Percentiles rank a stretch among this genome's conserved stretches.
phyloP scores from a whole-genome alignment of 1,284 basidiomycete species.

The Lentinula novae-zelandiae region DNA sequence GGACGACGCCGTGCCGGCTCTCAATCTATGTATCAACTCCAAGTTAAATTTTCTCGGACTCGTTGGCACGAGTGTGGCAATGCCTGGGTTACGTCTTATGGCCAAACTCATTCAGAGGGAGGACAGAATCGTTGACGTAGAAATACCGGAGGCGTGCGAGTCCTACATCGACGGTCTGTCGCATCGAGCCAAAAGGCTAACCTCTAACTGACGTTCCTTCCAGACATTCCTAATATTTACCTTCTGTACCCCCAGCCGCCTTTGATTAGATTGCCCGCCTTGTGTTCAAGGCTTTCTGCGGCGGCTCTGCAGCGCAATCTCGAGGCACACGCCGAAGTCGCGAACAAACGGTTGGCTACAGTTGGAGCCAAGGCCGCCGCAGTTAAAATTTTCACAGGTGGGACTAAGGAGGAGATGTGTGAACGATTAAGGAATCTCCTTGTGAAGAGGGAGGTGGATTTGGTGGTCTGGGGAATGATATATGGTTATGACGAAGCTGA shows the following conservation, averaged over 20 bases:
- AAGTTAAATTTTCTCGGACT: conserved; percentile 49
- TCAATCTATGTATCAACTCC: conserved; percentile 35
- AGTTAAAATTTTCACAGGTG: conserved; percentile 29
- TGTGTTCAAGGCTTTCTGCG: conserved; percentile 38
- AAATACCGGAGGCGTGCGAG: conserved; percentile 50
- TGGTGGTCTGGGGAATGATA: conserved; percentile 47
- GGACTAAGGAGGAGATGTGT: conserved; percentile 37
- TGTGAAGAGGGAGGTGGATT: conserved; percentile 41
- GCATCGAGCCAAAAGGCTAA: neutral
- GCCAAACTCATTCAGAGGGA: conserved; percentile 34
- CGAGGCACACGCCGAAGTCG: conserved; percentile 35
- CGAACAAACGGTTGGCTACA: neutral
- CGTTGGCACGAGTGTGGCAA: conserved; percentile 48
- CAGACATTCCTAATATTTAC: conserved; percentile 36
- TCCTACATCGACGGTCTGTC: conserved; percentile 48
- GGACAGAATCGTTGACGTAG: conserved; percentile 40
- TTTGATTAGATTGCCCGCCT: conserved; percentile 40
- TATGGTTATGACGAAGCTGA: conserved; percentile 16
- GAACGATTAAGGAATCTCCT: conserved; percentile 35
- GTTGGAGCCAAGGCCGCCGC: conserved; percentile 34
- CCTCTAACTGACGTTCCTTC: neutral
- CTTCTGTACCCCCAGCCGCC: conserved; percentile 43
- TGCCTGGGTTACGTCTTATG: conserved; percentile 53
- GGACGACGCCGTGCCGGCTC: conserved; percentile 52
- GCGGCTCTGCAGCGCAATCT: conserved; percentile 53